These are phyloP conservation scores for Rosa lucieae DNA, from an alignment of 306 rosid species.

Conservation along the genomic window DNA sequence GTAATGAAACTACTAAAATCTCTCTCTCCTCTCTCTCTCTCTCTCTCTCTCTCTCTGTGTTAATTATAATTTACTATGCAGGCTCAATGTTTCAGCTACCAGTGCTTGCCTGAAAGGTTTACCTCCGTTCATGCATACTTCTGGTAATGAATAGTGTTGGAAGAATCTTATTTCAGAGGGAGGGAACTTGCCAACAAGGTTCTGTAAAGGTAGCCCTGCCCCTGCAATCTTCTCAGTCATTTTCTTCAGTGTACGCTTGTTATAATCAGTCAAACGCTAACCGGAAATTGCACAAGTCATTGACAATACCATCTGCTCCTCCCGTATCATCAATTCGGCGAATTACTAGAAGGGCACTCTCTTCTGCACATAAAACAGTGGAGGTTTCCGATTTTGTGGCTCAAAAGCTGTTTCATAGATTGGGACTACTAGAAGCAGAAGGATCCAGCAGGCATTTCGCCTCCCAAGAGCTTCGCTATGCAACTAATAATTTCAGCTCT, in stretches of 20 bases:
- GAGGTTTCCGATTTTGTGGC: constrained; percentile 21
- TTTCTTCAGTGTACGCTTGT: constrained; percentile 7
- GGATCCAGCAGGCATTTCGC: constrained; percentile 35
- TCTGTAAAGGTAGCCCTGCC: constrained; percentile 25
- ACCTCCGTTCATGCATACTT: constrained; percentile 50
- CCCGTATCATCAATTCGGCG: background rate
- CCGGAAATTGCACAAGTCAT: constrained; percentile 28
- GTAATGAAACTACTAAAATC: constrained; percentile 16
- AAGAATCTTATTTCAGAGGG: constrained; percentile 29
- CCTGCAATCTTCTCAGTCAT: constrained; percentile 29
- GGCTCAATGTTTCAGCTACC: constrained; percentile 35
- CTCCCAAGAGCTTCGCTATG: constrained; percentile 29
- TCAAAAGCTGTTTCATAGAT: constrained; percentile 28
- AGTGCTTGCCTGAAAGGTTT: constrained; percentile 36
- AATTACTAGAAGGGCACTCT: constrained; percentile 16
- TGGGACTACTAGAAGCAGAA: constrained; percentile 27
- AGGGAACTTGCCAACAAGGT: constrained; percentile 52
- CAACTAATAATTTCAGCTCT: constrained; percentile 39
- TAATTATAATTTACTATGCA: constrained; percentile 14
- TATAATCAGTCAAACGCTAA: constrained; percentile 8
- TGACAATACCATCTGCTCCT: constrained; percentile 28
- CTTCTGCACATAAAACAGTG: constrained; percentile 3
- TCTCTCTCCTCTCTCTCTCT: constrained; percentile 10
- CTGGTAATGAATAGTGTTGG: constrained; percentile 39
- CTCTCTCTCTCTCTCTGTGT: constrained; percentile 16